Evolutionary conservation across 1,139 yeast genomes (phyloP).

Genomic region (Geotrichum klebahnii): DNA sequence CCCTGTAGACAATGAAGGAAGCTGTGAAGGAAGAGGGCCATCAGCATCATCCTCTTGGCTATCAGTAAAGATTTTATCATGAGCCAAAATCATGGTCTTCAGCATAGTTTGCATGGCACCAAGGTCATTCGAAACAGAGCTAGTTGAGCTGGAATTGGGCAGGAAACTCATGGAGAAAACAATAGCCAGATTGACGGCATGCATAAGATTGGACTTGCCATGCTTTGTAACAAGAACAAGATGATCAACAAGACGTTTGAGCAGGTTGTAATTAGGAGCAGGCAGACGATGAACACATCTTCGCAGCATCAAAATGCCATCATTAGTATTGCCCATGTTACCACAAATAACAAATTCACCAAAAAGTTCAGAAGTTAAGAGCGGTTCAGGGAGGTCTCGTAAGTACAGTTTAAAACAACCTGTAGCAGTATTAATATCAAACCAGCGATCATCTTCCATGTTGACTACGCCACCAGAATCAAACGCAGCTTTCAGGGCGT

Average conservation of each 20-base stretch:
- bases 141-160: constrained; percentile 32
- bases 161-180: constrained; percentile 63
- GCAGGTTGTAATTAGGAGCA: constrained; percentile 57
- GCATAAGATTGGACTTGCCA: constrained; percentile 69
- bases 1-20: constrained; percentile 6
- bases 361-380: constrained; percentile 61
- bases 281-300: constrained; percentile 55
- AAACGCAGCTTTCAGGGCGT: constrained; percentile 63
- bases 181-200: constrained; percentile 73
- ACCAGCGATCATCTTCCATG: constrained; percentile 63
- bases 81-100: constrained; percentile 37
- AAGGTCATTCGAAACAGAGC: constrained; percentile 33
- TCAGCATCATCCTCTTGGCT: constrained; percentile 21
- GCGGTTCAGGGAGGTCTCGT: constrained; percentile 85
- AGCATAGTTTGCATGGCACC: constrained; percentile 42
- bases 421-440: constrained; percentile 83
- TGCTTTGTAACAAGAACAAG: constrained; percentile 55
- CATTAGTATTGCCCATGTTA: constrained; percentile 29
- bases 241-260: constrained; percentile 66
- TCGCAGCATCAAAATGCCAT: constrained; percentile 44
- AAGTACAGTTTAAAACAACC: constrained; percentile 82
- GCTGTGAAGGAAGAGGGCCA: constrained; percentile 18
- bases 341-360: constrained; percentile 45
- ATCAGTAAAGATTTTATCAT: constrained; percentile 33
- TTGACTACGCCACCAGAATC: constrained; percentile 68